Evolutionary conservation across 176 grass and related monocot genomes (phyloP), one percentile per base, ranked within the genome.

Genomic region (Areca catechu): DNA sequence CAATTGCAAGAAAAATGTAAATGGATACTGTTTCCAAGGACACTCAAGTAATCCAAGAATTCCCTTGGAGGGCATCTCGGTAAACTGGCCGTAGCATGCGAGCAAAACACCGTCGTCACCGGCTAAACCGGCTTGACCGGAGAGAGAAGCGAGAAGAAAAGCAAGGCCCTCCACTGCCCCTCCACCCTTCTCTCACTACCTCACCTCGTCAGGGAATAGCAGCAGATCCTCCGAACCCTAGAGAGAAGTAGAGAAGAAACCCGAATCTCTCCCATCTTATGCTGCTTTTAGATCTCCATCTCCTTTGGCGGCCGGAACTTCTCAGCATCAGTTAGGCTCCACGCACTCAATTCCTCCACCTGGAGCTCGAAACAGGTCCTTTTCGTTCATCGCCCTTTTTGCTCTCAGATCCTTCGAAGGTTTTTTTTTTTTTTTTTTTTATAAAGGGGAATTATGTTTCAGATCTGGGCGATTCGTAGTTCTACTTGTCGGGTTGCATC

Each of bases 111-210:
- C 57, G 57, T 60, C 57, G 57, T 4, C 57, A 60, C 57, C 57
- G 27, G 57, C 17, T n/a, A 17, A 60, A 60, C 57, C 57, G 57
- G 57, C 24, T 60, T 60, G 57, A 60, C 57, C 29, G 7, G 17
- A 28, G 34, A 43, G 34, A 12, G 34, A 43, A 43, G 34, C 9
- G 7, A 43, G 10, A 43, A 43, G 34, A 43, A 43, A 43, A 43
- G 34, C 34, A 2, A 43, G 1, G 7, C 10, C 34, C 9, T 43
- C 10, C 7, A 12, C 34, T 12, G 1, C 0, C 7, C 10, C 1
- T 43, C 0, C 34, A 7, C 34, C 9, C 10, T 22, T 60, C 57
- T n/a, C 57, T 60, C 57, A 20, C 24, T 60, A 15, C 28, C 57
- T 25, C 25, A 3, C 57, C 0, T 27, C 20, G 58, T 37, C 5